Conservation (phyloP, 2,329 filamentous ascomycete species). For the Talaromyces albobiverticillius region DNA sequence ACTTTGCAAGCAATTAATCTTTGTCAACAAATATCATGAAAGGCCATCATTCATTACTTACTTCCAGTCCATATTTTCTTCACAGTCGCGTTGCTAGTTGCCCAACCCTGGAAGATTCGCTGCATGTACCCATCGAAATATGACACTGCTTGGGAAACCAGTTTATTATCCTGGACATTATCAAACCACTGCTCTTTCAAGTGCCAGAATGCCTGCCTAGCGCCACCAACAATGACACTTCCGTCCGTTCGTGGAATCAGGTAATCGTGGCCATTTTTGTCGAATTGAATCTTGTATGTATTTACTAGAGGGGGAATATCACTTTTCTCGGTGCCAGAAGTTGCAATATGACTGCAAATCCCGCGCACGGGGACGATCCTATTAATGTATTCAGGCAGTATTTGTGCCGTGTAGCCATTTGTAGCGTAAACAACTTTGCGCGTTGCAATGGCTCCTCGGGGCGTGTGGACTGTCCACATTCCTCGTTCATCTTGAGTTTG, state of each 20-base stretch:
- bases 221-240: conserved; percentile 63
- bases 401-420: conserved; percentile 77
- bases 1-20: no score
- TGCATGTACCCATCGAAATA: conserved; percentile 40
- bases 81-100: conserved; percentile 30
- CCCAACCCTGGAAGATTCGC: conserved; percentile 35
- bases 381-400: conserved; percentile 66
- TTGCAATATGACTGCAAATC: conserved; percentile 34
- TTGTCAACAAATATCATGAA: no score
- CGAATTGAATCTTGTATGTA: conserved; percentile 63
- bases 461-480: conserved; percentile 63
- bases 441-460: conserved; percentile 63
- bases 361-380: conserved; percentile 75
- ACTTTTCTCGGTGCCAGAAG: conserved; percentile 19
- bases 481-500: conserved; percentile 20
- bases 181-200: conserved; percentile 43
- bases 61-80: conserved; percentile 36
- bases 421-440: conserved; percentile 70
- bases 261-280: conserved; percentile 60
- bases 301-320: conserved; percentile 32
- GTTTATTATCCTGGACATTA: conserved; percentile 45
- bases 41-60: conserved; percentile 21
- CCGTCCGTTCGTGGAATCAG: conserved; percentile 59
- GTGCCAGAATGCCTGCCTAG: conserved; percentile 44
- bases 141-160: conserved; percentile 45